Evolutionary conservation across 2,329 filamentous ascomycete genomes (phyloP).

Genomic region (Sporothrix humicola): DNA sequence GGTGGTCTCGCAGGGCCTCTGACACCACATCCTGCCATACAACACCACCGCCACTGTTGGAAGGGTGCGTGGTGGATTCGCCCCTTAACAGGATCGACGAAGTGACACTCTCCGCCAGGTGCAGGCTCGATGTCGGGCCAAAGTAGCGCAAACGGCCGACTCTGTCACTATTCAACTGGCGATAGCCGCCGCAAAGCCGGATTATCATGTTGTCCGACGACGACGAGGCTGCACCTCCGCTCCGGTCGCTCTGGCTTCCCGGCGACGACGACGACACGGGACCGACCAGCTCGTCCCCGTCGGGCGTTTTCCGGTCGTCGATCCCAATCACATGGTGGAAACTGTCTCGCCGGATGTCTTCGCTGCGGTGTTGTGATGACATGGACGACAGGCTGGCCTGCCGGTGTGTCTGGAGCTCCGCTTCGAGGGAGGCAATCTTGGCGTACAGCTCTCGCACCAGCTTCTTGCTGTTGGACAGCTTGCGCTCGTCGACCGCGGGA

Average conservation of each 20-base stretch:
- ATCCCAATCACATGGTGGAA: constrained; percentile 21
- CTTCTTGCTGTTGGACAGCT: constrained; percentile 31
- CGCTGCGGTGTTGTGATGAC: not conserved
- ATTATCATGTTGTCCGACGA: constrained; percentile 30
- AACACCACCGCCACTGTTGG: not conserved
- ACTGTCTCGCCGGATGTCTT: not conserved
- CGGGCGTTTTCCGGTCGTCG: constrained; percentile 1
- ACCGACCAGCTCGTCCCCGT: not conserved
- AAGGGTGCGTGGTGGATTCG: not conserved
- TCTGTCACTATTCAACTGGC: constrained; percentile 27
- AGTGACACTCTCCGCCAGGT: constrained; percentile 21
- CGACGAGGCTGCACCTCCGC: not conserved
- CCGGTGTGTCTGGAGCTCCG: constrained; percentile 27
- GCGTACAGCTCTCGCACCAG: constrained; percentile 32
- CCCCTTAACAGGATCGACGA: constrained; percentile 7
- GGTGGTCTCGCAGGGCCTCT: constrained; percentile 2
- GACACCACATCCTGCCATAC: constrained; percentile 29
- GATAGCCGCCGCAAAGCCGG: constrained; percentile 31
- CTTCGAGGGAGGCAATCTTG: constrained; percentile 27
- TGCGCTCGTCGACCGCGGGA: constrained; percentile 31
- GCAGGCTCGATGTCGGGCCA: constrained; percentile 28
- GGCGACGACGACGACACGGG: not conserved
- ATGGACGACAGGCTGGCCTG: not conserved
- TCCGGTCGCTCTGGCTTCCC: constrained; percentile 17
- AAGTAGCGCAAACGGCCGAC: constrained; percentile 24